These are phyloP conservation scores for Exophiala xenobiotica DNA, from an alignment of 2,329 filamentous ascomycete species.

Conservation along the genomic window DNA sequence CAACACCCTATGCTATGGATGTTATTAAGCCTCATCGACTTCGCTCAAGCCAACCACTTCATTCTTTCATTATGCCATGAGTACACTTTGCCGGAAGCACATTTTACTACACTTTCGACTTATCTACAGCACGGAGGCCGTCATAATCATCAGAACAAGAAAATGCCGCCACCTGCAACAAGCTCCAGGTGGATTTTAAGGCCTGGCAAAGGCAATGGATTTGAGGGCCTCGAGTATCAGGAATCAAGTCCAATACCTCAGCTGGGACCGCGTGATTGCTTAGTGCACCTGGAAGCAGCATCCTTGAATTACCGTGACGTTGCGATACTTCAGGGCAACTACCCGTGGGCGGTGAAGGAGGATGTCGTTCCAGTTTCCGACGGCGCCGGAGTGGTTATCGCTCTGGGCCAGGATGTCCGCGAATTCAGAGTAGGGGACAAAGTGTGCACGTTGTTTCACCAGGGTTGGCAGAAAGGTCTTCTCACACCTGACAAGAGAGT, in stretches of 20 bases:
- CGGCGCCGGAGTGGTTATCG: slow-evolving; percentile 47
- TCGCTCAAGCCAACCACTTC: too few relatives aligned
- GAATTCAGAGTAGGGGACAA: slow-evolving; percentile 59
- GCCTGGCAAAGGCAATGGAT: not conserved
- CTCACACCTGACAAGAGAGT: not conserved
- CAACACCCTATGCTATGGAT: too few relatives aligned
- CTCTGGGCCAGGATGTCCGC: slow-evolving; percentile 56
- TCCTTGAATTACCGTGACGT: slow-evolving; percentile 53
- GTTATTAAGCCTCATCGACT: too few relatives aligned
- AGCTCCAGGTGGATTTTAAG: not conserved
- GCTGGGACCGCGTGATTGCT: slow-evolving; percentile 67
- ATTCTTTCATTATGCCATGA: too few relatives aligned
- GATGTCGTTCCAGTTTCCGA: slow-evolving; percentile 44
- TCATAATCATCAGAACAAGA: not conserved
- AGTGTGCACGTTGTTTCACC: slow-evolving; percentile 44
- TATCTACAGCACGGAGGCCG: too few relatives aligned
- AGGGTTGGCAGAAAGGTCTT: not conserved
- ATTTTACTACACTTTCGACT: too few relatives aligned
- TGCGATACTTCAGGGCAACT: slow-evolving; percentile 52
- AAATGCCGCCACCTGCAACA: not conserved
- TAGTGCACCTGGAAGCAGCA: slow-evolving; percentile 60
- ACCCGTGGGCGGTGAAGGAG: slow-evolving; percentile 44
- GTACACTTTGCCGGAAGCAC: too few relatives aligned
- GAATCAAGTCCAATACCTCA: slow-evolving; percentile 47
- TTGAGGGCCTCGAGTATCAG: not conserved